Evolutionary conservation across 108 stramenopile species (phyloP), one percentile per base, ranked within the genome.

Genomic region (Stephanodiscus minutulus): DNA sequence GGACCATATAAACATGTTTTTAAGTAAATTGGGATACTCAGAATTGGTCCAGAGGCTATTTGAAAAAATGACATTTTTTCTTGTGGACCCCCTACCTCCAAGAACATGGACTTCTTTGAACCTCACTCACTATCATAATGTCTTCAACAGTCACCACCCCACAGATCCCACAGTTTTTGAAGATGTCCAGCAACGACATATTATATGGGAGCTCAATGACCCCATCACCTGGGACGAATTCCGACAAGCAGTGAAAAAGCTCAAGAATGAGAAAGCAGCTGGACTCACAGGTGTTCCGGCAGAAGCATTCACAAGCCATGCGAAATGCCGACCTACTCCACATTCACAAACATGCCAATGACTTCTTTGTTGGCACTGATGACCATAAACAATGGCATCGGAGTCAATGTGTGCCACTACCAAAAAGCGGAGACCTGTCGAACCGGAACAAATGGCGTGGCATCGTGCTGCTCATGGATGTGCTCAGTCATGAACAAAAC

Each of bases 231-330:
- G 25, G 54, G 7, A 27, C 10, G 5, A 21, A 29, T 60, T 70
- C 17, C 3, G 27, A 0, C 0, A 15, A 10, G 59, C 69, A 18
- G 36, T 60, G 0, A 36, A 3, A 9, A 29, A 46, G 21, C 20
- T 70, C 0, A 46, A 60, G 10, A 70, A 70, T 50, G 57, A 18
- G 59, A 60, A 70, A 70, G 18, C 58, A 5, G 31, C 48, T 12
- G 59, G 69, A 0, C 18, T 17, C 2, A 70, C 59, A 44, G 69
- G 57, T 4, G 43, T 70, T 20, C 57, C 57, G 12, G 15, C 57
- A n/a, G 44, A 70, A 24, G 43, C 69, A 31, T 48, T 70, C 37
- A 70, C n/a, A 70, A 58, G 37, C 55, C 25, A 29, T 70, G 4
- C 25, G 48, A 9, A 33, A n/a, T n/a, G n/a, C n/a, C 5, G 31